Percentiles rank a stretch among this genome's conserved stretches.
These are phyloP conservation scores for Fagopyrum homotropicum DNA, from an alignment of 148 eudicot genomes.

Conservation along the genomic window DNA sequence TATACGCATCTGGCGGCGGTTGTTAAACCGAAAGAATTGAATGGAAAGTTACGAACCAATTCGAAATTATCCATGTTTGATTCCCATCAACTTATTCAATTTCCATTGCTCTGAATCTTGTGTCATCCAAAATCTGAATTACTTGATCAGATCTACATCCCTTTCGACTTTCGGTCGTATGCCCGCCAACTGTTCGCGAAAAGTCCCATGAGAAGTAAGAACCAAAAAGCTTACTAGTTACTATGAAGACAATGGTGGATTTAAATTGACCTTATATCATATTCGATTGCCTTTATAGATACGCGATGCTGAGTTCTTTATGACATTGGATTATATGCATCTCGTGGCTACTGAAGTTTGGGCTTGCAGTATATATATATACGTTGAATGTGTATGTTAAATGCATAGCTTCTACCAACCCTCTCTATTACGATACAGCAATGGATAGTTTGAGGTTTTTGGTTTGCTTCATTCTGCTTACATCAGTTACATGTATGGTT, in stretches of 20 bases:
- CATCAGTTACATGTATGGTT: constrained; percentile 8
- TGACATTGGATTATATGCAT: no score
- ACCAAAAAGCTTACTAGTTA: background rate
- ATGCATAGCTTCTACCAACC: background rate
- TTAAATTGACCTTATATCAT: no score
- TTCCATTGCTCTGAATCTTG: background rate
- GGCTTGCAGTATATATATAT: background rate
- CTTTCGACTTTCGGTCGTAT: constrained; percentile 5
- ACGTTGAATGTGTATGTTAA: background rate
- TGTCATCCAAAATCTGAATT: background rate
- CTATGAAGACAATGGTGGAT: no score
- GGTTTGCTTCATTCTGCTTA: constrained; percentile 1
- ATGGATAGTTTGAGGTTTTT: background rate
- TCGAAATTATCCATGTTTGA: background rate
- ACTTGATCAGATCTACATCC: background rate
- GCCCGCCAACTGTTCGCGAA: background rate
- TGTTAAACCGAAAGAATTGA: background rate
- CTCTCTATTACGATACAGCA: background rate
- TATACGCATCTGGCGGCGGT: background rate
- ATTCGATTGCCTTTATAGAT: no score
- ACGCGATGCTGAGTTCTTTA: no score
- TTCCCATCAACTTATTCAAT: background rate
- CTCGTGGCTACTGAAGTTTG: background rate
- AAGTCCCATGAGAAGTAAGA: background rate
- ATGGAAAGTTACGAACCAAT: background rate